phyloP scores from a whole-genome alignment of 345 rosid genomes.

The Turritis glabra region DNA sequence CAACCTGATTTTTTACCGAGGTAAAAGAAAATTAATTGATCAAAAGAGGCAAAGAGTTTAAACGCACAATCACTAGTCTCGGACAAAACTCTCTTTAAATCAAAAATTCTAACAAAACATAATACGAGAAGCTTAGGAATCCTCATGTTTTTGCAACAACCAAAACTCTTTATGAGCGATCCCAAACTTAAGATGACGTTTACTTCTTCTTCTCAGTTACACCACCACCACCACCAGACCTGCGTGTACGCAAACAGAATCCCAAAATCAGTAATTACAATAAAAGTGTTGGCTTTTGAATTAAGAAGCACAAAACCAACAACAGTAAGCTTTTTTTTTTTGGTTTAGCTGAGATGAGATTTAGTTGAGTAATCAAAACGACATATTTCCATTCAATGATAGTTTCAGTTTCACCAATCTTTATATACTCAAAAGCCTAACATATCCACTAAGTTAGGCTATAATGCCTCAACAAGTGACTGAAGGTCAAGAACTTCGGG shows the following conservation, averaged over 20 bases:
- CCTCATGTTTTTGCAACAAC: background rate
- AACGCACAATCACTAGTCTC: conserved; percentile 4
- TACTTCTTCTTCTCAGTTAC: conserved; percentile 39
- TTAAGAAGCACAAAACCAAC: background rate
- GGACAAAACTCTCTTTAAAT: conserved; percentile 10
- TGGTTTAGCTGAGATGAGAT: background rate
- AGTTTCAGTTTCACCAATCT: no score
- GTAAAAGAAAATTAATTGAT: background rate
- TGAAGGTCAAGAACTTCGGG: no score
- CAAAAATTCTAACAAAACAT: background rate
- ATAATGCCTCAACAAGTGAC: background rate
- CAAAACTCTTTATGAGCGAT: background rate
- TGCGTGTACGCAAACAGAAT: background rate
- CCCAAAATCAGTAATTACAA: background rate
- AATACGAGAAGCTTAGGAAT: background rate
- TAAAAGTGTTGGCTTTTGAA: background rate
- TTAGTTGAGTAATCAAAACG: no score
- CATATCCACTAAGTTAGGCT: background rate
- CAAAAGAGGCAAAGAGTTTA: background rate
- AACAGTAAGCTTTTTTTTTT: no score
- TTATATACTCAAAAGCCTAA: background rate
- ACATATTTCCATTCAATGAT: no score
- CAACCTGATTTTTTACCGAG: background rate
- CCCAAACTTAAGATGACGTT: conserved; percentile 1
- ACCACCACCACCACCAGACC: conserved; percentile 46